Percentiles rank a stretch among this genome's conserved stretches.
Evolutionary conservation across 2,329 filamentous ascomycete species (phyloP).

Genomic region (Penicillium sp.): DNA sequence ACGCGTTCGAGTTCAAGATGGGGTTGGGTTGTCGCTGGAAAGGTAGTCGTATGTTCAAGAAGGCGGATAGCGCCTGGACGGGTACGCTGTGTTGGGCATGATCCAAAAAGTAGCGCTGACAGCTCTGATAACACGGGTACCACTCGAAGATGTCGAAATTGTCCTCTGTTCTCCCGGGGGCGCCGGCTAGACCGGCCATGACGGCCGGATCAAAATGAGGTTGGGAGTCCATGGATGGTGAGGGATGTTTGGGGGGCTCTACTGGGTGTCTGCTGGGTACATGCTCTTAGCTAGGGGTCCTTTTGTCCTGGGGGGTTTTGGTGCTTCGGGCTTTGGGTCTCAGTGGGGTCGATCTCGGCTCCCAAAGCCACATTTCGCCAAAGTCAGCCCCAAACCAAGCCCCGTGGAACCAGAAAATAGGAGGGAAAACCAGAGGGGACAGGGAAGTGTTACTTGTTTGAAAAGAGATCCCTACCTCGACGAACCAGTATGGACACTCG

Average conservation of each 20-base stretch:
- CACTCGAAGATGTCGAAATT: slow-evolving; percentile 76
- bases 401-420: neutral
- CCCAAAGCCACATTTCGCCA: neutral
- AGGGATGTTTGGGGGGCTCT: slow-evolving; percentile 15
- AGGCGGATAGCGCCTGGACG: slow-evolving; percentile 85
- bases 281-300: slow-evolving; percentile 10
- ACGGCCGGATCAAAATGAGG: slow-evolving; percentile 39
- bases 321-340: slow-evolving; percentile 8
- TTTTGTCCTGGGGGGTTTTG: neutral
- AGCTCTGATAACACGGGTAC: slow-evolving; percentile 88
- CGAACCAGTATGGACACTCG: slow-evolving; percentile 35
- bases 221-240: slow-evolving; percentile 30
- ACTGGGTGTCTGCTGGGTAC: slow-evolving; percentile 17
- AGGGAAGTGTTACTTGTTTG: slow-evolving; percentile 30
- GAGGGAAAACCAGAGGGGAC: neutral
- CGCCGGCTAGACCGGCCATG: slow-evolving; percentile 39
- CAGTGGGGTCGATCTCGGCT: slow-evolving; percentile 13
- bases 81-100: slow-evolving; percentile 80
- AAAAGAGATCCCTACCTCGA: slow-evolving; percentile 37
- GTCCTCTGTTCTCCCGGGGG: slow-evolving; percentile 41
- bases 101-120: slow-evolving; percentile 87
- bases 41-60: slow-evolving; percentile 88
- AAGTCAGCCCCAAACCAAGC: neutral
- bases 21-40: slow-evolving; percentile 68
- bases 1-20: slow-evolving; percentile 41